Conservation (phyloP, 257 asterid species). For the Dorcoceras hygrometricum region DNA sequence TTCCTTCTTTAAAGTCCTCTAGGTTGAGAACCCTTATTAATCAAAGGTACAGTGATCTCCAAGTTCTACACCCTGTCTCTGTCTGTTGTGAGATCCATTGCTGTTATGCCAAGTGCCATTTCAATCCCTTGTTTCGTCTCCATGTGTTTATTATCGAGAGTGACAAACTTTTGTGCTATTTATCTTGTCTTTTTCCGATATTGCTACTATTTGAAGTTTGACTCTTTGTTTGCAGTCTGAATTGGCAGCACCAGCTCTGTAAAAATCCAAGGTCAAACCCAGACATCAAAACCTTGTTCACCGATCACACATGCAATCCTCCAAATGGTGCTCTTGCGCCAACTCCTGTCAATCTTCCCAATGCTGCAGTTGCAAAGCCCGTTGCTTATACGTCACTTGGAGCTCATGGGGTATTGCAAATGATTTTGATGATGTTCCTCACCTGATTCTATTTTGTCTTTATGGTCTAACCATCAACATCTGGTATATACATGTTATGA, state of each 20-base stretch:
- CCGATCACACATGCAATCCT: constrained; percentile 78
- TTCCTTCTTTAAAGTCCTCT: constrained; percentile 85
- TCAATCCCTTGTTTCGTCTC: neutral
- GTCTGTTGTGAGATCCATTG: neutral
- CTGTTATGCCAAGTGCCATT: constrained; percentile 1
- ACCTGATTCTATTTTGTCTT: constrained; percentile 12
- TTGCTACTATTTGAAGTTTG: constrained; percentile 16
- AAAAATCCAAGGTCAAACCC: constrained; percentile 96
- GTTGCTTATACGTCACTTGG: constrained; percentile 73
- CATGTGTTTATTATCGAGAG: neutral
- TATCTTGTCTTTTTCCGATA: neutral
- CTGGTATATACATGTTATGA: neutral
- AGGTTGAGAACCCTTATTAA: constrained; percentile 90
- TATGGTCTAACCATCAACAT: constrained; percentile 14
- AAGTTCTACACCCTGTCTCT: constrained; percentile 1
- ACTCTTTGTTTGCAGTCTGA: constrained; percentile 54
- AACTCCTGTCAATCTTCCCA: constrained; percentile 70
- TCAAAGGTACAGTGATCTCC: constrained; percentile 59
- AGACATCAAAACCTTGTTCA: constrained; percentile 88
- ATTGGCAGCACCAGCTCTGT: constrained; percentile 99
- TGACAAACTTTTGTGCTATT: constrained; percentile 3
- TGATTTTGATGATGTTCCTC: constrained; percentile 1
- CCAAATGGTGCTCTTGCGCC: constrained; percentile 86
- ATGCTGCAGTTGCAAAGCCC: constrained; percentile 76
- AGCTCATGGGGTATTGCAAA: constrained; percentile 71